These are phyloP conservation scores for Diaporthe eres DNA, from an alignment of 2,329 filamentous ascomycete species.

Conservation along the genomic window DNA sequence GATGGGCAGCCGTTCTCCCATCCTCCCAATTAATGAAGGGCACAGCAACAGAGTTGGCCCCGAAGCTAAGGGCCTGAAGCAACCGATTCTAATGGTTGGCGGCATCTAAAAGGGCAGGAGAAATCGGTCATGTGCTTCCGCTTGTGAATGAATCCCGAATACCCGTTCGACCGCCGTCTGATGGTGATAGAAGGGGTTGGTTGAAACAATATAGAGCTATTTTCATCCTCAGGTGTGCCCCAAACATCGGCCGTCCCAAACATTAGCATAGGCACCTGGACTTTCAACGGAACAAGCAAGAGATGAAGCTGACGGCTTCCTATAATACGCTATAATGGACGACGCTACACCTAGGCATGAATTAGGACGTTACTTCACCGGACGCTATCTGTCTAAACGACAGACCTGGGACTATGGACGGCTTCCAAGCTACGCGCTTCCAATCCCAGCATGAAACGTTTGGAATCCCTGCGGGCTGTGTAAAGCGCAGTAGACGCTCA, in stretches of 20 bases:
- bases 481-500: background rate
- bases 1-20: background rate
- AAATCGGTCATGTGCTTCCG: background rate
- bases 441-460: constrained; percentile 16
- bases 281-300: background rate
- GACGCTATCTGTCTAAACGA: background rate
- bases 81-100: background rate
- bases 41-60: background rate
- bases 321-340: background rate
- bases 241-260: constrained; percentile 17
- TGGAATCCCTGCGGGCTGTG: constrained; percentile 6
- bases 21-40: background rate
- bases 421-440: constrained; percentile 1
- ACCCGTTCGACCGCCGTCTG: background rate
- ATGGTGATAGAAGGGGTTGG: constrained; percentile 3
- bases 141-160: background rate
- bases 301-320: constrained; percentile 5
- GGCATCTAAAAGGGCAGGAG: background rate
- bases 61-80: background rate
- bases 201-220: constrained; percentile 28
- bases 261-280: background rate
- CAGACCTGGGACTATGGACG: background rate
- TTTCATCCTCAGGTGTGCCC: constrained; percentile 23
- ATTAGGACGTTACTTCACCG: background rate
- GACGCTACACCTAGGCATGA: background rate